Evolutionary conservation across 164 flowering plant species (phyloP).

Genomic region (Piper longum): DNA sequence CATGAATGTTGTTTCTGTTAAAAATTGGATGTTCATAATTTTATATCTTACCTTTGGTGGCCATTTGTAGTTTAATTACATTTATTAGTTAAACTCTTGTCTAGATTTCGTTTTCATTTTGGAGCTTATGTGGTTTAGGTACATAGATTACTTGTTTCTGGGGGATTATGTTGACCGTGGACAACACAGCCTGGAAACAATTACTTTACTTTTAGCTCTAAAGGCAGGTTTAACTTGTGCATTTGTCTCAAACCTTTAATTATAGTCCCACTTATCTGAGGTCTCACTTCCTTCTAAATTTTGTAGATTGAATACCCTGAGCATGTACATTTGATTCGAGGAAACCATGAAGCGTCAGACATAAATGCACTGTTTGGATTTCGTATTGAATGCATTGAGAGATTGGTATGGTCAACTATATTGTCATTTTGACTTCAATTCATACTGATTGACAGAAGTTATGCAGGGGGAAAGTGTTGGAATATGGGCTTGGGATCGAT

Average conservation of each 20-base stretch:
- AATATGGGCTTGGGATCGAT: slow-evolving; percentile 98
- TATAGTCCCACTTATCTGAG: background rate
- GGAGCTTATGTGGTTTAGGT: slow-evolving; percentile 32
- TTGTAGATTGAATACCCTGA: slow-evolving; percentile 60
- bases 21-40: too few species aligned
- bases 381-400: slow-evolving; percentile 38
- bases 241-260: background rate
- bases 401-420: slow-evolving; percentile 44
- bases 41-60: too few species aligned
- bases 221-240: slow-evolving; percentile 36
- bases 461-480: slow-evolving; percentile 94
- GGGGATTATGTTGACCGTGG: slow-evolving; percentile 99
- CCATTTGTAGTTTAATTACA: too few species aligned
- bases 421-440: background rate
- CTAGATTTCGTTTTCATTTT: background rate
- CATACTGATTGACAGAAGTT: slow-evolving; percentile 4
- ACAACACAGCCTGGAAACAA: slow-evolving; percentile 92
- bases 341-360: slow-evolving; percentile 99
- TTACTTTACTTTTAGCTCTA: slow-evolving; percentile 77
- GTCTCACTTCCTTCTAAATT: background rate
- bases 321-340: slow-evolving; percentile 31
- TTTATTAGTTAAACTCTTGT: background rate
- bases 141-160: slow-evolving; percentile 89
- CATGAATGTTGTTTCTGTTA: too few species aligned
- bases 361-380: slow-evolving; percentile 41